phyloP scores from a whole-genome alignment of 2,329 filamentous ascomycete species.

The Fusarium sp. region DNA sequence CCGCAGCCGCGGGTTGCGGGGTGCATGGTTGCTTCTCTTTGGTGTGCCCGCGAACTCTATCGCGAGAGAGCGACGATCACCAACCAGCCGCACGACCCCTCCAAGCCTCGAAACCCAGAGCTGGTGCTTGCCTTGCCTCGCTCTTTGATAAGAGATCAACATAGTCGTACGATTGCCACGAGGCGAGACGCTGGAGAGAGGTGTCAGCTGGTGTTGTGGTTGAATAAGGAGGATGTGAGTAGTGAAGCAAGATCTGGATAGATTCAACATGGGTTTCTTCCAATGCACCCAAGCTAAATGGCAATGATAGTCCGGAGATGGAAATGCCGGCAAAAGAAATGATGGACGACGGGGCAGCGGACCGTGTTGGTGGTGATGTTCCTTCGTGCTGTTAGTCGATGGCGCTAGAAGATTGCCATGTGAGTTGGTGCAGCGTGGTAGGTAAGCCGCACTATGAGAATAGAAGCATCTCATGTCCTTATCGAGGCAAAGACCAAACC shows the following conservation, averaged over 20 bases:
- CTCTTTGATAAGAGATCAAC: constrained; percentile 7
- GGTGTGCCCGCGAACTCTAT: constrained; percentile 35
- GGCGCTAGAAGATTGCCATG: constrained; percentile 37
- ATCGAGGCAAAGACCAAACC: constrained; percentile 22
- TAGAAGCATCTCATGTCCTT: constrained; percentile 21
- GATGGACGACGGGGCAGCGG: constrained; percentile 8
- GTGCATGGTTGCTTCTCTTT: constrained; percentile 18
- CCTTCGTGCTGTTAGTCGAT: constrained; percentile 17
- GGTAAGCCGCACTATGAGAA: constrained; percentile 19
- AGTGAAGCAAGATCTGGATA: neutral
- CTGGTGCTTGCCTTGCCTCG: constrained; percentile 3
- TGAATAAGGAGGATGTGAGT: neutral
- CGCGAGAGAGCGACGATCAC: constrained; percentile 14
- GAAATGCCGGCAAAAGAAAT: constrained; percentile 27
- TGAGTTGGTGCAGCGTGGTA: constrained; percentile 19
- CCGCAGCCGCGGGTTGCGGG: constrained; percentile 34
- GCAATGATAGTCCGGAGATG: constrained; percentile 12
- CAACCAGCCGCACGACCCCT: neutral
- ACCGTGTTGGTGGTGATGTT: constrained; percentile 9
- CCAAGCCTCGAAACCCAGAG: constrained; percentile 9
- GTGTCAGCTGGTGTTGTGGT: neutral
- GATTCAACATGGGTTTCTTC: neutral
- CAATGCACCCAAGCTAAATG: neutral
- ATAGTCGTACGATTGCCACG: neutral
- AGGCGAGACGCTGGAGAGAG: neutral